Percentiles rank a stretch among this genome's conserved stretches.
Evolutionary conservation across 116 monocot species (phyloP).

Genomic region (Zostera marina): DNA sequence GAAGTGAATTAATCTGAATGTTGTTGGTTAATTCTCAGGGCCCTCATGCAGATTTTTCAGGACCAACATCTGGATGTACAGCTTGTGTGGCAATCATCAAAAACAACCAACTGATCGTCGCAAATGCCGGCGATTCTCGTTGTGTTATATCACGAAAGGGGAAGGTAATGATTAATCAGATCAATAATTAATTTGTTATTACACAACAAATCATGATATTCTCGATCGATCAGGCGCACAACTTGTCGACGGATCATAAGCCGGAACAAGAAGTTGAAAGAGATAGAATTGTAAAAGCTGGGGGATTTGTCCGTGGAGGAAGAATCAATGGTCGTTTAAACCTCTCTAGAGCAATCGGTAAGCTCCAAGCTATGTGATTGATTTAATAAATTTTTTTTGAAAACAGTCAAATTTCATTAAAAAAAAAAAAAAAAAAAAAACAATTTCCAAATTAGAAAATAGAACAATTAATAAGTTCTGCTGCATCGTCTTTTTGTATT

Average conservation of each 20-base stretch:
- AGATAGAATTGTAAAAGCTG: slow-evolving; percentile 90
- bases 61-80: slow-evolving; percentile 81
- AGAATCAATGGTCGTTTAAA: slow-evolving; percentile 96
- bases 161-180: slow-evolving; percentile 26
- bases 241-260: slow-evolving; percentile 90
- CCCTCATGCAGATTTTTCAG: slow-evolving; percentile 86
- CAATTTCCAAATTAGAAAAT: too few species aligned
- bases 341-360: slow-evolving; percentile 60
- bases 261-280: slow-evolving; percentile 84
- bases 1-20: too few species aligned
- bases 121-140: slow-evolving; percentile 98
- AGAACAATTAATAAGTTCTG: too few species aligned
- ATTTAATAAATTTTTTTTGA: too few species aligned
- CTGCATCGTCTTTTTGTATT: too few species aligned
- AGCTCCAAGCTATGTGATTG: background rate
- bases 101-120: slow-evolving; percentile 72
- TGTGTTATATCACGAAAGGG: slow-evolving; percentile 95
- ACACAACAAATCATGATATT: background rate
- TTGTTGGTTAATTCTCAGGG: slow-evolving; percentile 31
- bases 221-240: slow-evolving; percentile 42
- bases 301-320: slow-evolving; percentile 84
- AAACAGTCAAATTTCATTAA: too few species aligned
- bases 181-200: background rate
- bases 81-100: slow-evolving; percentile 93
- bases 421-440: too few species aligned